These are phyloP conservation scores for Backusella sp. DNA, from an alignment of 192 early-diverging fungal genomes.

Conservation along the genomic window DNA sequence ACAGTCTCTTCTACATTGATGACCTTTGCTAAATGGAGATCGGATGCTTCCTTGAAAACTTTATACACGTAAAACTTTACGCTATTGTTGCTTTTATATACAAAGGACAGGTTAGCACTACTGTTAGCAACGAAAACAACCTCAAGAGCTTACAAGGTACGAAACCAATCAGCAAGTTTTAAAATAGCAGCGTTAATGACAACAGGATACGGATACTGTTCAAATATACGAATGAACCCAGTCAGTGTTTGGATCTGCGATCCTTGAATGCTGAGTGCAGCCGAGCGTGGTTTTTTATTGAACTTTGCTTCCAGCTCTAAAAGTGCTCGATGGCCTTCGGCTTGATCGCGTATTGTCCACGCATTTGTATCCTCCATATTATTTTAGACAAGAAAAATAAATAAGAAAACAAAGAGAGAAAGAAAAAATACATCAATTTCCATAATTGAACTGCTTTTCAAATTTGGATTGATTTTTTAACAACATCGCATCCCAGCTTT, in stretches of 20 bases:
- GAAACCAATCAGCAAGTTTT: conserved; percentile 50
- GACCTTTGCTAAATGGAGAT: conserved; percentile 41
- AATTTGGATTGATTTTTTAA: neutral
- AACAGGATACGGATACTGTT: conserved; percentile 43
- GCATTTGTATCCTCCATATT: neutral
- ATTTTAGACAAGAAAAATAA: neutral
- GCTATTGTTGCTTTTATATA: conserved; percentile 39
- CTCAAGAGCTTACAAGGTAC: conserved; percentile 30
- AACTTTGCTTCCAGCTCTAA: conserved; percentile 29
- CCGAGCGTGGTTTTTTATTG: conserved; percentile 16
- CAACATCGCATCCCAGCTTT: neutral
- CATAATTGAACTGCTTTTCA: neutral
- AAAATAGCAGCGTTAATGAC: conserved; percentile 48
- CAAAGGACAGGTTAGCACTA: neutral
- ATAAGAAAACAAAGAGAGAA: neutral
- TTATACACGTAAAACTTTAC: conserved; percentile 47
- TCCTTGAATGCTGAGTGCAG: conserved; percentile 19
- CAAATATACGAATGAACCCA: conserved; percentile 42
- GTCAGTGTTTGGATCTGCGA: conserved; percentile 42
- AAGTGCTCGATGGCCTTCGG: conserved; percentile 31
- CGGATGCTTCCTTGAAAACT: conserved; percentile 36
- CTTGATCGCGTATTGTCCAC: conserved; percentile 11
- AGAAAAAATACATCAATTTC: neutral
- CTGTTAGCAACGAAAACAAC: neutral
- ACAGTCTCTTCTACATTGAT: conserved; percentile 46